Percentiles rank a stretch among this genome's conserved stretches.
These are phyloP conservation scores for Calonectria ilicicola DNA, from an alignment of 2,329 filamentous ascomycete genomes.

Conservation along the genomic window DNA sequence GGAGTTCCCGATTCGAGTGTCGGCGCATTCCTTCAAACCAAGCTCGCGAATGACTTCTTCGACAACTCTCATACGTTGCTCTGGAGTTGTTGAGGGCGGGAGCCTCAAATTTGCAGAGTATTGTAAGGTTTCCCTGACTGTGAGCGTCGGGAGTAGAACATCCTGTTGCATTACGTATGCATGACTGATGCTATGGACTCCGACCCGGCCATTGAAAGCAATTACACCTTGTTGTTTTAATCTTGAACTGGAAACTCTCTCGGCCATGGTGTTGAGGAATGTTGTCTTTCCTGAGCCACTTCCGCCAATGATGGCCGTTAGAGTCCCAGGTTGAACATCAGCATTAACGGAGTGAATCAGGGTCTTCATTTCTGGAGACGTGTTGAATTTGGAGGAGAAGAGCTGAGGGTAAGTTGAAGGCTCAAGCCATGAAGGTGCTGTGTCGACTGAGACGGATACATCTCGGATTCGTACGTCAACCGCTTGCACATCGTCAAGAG, in stretches of 20 bases:
- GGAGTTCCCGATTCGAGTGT: conserved; percentile 79
- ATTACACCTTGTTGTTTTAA: conserved; percentile 65
- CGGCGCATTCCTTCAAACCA: conserved; percentile 80
- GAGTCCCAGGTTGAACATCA: conserved; percentile 71
- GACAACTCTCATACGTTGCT: conserved; percentile 73
- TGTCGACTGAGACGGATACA: conserved; percentile 68
- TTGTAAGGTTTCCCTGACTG: conserved; percentile 78
- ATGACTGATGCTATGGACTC: conserved; percentile 67
- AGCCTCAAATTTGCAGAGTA: conserved; percentile 81
- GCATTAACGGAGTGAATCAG: conserved; percentile 75
- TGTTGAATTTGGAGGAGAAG: conserved; percentile 52
- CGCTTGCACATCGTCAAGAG: conserved; percentile 65
- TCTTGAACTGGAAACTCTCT: conserved; percentile 70
- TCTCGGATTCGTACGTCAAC: conserved; percentile 66
- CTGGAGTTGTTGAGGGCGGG: conserved; percentile 69
- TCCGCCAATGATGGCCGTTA: conserved; percentile 82
- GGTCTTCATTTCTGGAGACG: conserved; percentile 55
- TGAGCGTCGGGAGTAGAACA: conserved; percentile 77
- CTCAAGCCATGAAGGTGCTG: conserved; percentile 65
- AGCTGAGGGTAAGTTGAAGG: conserved; percentile 59
- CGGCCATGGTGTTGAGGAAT: conserved; percentile 77
- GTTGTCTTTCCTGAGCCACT: conserved; percentile 81
- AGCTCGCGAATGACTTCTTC: conserved; percentile 83
- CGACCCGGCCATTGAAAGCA: conserved; percentile 70
- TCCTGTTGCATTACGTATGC: conserved; percentile 85